phyloP scores from a whole-genome alignment of 208 protist species.

The Trichomonas tenax region DNA sequence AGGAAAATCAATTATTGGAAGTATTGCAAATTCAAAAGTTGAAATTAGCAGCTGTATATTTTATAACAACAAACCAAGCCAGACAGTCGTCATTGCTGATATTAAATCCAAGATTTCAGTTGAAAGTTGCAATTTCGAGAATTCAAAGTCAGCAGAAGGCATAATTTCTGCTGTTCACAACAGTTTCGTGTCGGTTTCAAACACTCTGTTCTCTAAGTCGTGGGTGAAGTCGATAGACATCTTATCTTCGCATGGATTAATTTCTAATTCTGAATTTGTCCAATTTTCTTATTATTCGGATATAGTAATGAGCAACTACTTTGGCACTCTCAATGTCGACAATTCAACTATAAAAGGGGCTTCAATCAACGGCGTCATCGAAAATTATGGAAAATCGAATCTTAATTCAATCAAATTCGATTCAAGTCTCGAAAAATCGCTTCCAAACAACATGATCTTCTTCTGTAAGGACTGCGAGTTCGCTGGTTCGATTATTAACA shows the following conservation, averaged over 20 bases:
- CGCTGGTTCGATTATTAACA: neutral
- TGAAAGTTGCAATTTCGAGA: neutral
- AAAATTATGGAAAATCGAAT: neutral
- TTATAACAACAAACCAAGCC: neutral
- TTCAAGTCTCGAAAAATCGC: neutral
- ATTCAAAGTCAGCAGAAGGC: neutral
- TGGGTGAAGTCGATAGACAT: neutral
- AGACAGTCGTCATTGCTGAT: neutral
- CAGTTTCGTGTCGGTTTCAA: neutral
- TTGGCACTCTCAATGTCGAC: neutral
- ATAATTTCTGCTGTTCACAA: neutral
- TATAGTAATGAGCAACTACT: neutral
- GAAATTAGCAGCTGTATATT: neutral
- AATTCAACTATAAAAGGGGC: neutral
- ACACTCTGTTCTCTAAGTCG: neutral
- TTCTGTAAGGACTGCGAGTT: neutral
- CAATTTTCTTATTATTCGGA: neutral
- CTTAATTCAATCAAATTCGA: neutral
- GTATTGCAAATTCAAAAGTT: neutral
- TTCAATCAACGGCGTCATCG: neutral
- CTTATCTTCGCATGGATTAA: neutral
- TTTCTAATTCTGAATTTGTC: neutral
- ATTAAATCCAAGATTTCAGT: neutral
- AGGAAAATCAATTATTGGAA: neutral
- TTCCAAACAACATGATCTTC: neutral